Percentiles rank a stretch among this genome's conserved stretches.
phyloP scores from a whole-genome alignment of 306 rosid genomes.

The Arachis hypogaea region DNA sequence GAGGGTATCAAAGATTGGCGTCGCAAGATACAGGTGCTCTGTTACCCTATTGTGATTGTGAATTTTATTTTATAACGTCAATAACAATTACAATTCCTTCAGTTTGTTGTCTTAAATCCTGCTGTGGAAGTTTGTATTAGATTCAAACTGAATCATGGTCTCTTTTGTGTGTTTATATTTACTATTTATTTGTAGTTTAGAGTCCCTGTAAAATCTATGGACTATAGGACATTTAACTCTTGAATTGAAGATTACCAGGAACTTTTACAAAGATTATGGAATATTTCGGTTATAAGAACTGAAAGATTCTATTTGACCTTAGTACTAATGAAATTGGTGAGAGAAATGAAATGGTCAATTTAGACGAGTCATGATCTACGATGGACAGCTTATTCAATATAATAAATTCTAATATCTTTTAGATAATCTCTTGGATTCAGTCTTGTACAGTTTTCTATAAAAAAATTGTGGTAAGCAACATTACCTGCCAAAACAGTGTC shows the following conservation, averaged over 20 bases:
- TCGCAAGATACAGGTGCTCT: conserved; percentile 78
- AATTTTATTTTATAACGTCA: conserved; percentile 4
- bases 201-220: not conserved
- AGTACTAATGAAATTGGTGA: conserved; percentile 19
- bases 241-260: not conserved
- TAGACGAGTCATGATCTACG: not conserved
- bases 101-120: not conserved
- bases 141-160: conserved; percentile 9
- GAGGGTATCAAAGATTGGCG: conserved; percentile 88
- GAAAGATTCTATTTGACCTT: conserved; percentile 15
- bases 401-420: not conserved
- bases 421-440: not conserved
- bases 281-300: not conserved
- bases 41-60: conserved; percentile 18
- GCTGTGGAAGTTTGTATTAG: conserved; percentile 1
- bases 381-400: not conserved
- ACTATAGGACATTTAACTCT: not conserved
- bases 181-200: not conserved
- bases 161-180: conserved; percentile 15
- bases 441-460: not conserved
- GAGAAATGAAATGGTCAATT: conserved; percentile 1
- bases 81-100: not conserved
- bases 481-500: too few species aligned
- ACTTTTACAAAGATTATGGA: not conserved
- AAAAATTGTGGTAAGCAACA: not conserved